Conservation (phyloP, 2,329 filamentous ascomycete species). For the Didymella pinodella region DNA sequence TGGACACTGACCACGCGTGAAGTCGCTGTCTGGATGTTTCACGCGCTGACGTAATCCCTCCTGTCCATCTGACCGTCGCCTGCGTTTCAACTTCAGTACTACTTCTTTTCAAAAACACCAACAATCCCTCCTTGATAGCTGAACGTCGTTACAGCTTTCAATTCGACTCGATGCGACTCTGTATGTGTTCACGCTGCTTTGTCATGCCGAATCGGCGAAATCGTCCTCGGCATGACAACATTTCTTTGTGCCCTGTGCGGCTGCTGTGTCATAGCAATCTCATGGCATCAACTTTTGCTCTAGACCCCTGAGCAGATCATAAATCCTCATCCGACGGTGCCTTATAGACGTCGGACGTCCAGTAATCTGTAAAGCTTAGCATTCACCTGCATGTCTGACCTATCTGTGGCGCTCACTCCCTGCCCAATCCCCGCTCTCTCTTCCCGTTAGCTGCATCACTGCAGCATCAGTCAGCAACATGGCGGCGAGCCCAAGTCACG, state of each 20-base stretch:
- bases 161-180: neutral
- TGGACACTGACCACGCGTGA: neutral
- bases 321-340: neutral
- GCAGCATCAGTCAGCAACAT: conserved; percentile 18
- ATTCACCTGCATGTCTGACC: conserved; percentile 13
- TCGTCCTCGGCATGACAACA: neutral
- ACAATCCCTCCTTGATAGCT: neutral
- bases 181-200: neutral
- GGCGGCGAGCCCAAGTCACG: neutral
- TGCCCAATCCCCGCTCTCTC: conserved; percentile 1
- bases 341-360: neutral
- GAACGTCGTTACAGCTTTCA: neutral
- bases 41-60: conserved; percentile 16
- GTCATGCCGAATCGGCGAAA: neutral
- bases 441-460: conserved; percentile 7
- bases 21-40: neutral
- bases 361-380: conserved; percentile 19
- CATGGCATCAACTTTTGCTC: conserved; percentile 2
- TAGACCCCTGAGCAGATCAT: conserved; percentile 15
- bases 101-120: neutral
- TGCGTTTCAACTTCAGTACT: neutral
- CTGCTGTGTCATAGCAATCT: conserved; percentile 14
- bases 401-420: neutral
- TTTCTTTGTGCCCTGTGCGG: conserved; percentile 9
- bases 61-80: neutral